Evolutionary conservation across 768 basidiomycete genomes (phyloP).

Genomic region (Pleurotus cornucopiae): DNA sequence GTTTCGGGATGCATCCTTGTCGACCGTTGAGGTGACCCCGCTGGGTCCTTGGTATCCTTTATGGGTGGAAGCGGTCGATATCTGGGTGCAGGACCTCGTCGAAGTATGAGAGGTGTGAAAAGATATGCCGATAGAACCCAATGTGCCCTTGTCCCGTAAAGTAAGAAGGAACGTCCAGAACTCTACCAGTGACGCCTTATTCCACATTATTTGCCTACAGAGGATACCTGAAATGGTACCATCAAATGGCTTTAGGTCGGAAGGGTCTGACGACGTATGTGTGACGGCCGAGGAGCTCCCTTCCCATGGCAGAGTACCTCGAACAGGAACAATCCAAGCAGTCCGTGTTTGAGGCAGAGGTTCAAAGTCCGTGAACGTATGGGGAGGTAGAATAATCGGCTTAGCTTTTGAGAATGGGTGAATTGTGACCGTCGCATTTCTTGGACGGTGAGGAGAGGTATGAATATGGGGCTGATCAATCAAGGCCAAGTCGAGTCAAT

Average conservation of each 20-base stretch:
- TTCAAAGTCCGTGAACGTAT: constrained; percentile 22
- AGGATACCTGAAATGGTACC: constrained; percentile 3
- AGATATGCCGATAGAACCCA: constrained; percentile 47
- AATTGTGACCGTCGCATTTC: constrained; percentile 18
- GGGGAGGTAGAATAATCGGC: constrained; percentile 33
- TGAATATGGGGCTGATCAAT: constrained; percentile 31
- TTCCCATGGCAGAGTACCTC: constrained; percentile 48
- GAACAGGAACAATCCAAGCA: constrained; percentile 57
- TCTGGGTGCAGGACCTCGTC: constrained; percentile 9
- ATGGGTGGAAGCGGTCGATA: background rate
- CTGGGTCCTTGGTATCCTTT: background rate
- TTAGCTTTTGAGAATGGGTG: constrained; percentile 28
- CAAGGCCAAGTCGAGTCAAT: constrained; percentile 12
- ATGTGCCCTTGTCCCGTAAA: constrained; percentile 27
- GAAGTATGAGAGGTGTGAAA: constrained; percentile 33
- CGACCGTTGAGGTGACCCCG: background rate
- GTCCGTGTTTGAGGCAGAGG: constrained; percentile 31
- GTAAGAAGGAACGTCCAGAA: constrained; percentile 50
- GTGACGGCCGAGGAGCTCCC: constrained; percentile 38
- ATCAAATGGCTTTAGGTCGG: constrained; percentile 4
- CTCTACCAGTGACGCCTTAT: constrained; percentile 29
- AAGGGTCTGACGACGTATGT: constrained; percentile 22
- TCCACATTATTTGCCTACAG: constrained; percentile 39
- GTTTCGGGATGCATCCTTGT: no score
- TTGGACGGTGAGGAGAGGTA: constrained; percentile 20